phyloP scores from a whole-genome alignment of 2,329 filamentous ascomycete species.

The Metarhizium robertsii region DNA sequence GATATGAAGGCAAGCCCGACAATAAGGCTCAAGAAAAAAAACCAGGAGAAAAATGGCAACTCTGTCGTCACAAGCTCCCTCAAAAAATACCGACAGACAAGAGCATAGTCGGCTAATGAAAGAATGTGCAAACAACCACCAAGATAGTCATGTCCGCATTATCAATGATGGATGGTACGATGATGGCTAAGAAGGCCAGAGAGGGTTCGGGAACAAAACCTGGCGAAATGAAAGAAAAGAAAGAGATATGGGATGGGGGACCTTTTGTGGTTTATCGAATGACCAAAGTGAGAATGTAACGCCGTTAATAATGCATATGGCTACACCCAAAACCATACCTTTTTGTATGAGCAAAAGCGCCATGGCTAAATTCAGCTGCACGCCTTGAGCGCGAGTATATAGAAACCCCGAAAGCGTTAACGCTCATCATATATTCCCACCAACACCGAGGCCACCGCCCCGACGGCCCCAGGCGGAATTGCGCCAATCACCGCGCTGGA shows the following conservation, averaged over 20 bases:
- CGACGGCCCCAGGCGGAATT: constrained; percentile 47
- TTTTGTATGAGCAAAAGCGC: constrained; percentile 10
- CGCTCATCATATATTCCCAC: constrained; percentile 28
- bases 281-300: constrained; percentile 18
- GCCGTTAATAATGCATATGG: constrained; percentile 29
- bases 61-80: neutral
- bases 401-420: neutral
- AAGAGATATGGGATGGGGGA: neutral
- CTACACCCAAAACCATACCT: constrained; percentile 21
- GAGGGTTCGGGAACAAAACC: neutral
- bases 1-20: neutral
- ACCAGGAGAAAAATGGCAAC: neutral
- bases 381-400: neutral
- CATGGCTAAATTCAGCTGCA: constrained; percentile 1
- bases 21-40: neutral
- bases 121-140: neutral
- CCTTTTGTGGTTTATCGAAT: constrained; percentile 11
- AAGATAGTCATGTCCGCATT: neutral
- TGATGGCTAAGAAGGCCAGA: neutral
- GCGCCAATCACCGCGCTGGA: constrained; percentile 45
- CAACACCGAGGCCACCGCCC: constrained; percentile 40
- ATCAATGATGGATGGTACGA: neutral
- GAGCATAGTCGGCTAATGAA: neutral
- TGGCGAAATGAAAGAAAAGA: neutral
- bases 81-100: neutral